phyloP scores from a whole-genome alignment of 2,329 filamentous ascomycete genomes.

The Chaetomium olivaceum region DNA sequence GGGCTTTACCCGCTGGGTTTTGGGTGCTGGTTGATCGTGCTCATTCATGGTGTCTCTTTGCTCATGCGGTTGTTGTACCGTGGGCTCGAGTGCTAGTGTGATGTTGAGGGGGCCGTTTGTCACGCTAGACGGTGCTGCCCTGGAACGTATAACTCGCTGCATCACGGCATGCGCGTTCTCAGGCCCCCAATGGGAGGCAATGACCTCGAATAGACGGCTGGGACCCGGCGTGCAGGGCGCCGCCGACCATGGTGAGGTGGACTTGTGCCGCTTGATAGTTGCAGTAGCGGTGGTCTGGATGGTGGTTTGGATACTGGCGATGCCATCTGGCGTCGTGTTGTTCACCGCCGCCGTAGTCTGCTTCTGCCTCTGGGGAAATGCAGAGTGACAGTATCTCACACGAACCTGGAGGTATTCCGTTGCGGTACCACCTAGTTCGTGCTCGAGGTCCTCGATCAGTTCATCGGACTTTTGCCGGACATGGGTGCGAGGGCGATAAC shows the following conservation, averaged over 20 bases:
- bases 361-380: slow-evolving; percentile 45
- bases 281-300: slow-evolving; percentile 56
- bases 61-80: background rate
- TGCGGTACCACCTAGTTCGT: slow-evolving; percentile 52
- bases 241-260: slow-evolving; percentile 54
- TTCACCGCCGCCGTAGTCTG: background rate
- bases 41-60: background rate
- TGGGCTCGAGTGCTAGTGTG: background rate
- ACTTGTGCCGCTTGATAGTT: slow-evolving; percentile 50
- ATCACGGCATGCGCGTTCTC: slow-evolving; percentile 47
- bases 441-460: slow-evolving; percentile 60
- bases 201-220: slow-evolving; percentile 47
- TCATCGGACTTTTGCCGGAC: slow-evolving; percentile 51
- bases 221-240: slow-evolving; percentile 38
- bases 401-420: slow-evolving; percentile 54
- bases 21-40: background rate
- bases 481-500: slow-evolving; percentile 29
- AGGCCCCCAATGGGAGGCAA: slow-evolving; percentile 52
- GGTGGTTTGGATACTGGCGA: slow-evolving; percentile 47
- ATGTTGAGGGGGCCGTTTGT: background rate
- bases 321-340: slow-evolving; percentile 34
- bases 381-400: slow-evolving; percentile 58
- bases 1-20: background rate
- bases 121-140: background rate
- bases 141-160: slow-evolving; percentile 35